phyloP scores from a whole-genome alignment of 2,329 filamentous ascomycete genomes.

The Fonsecaea nubica region DNA sequence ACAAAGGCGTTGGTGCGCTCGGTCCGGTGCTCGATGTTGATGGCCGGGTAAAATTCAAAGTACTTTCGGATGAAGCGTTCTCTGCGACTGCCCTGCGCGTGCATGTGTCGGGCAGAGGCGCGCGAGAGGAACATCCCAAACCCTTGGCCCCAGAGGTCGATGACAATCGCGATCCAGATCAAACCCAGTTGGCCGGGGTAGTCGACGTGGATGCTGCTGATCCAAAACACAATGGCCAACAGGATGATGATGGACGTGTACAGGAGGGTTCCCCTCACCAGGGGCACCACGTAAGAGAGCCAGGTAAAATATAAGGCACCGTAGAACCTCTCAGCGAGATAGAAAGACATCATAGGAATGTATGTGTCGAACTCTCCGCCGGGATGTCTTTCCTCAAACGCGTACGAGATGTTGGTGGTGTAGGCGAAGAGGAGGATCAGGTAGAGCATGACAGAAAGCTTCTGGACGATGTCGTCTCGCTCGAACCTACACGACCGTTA shows the following conservation, averaged over 20 bases:
- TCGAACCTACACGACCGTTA: constrained; percentile 12
- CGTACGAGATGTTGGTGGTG: constrained; percentile 19
- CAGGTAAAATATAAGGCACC: constrained; percentile 15
- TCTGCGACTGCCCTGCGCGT: background rate
- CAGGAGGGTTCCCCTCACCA: constrained; percentile 16
- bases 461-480: constrained; percentile 19
- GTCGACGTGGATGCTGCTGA: constrained; percentile 14
- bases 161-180: constrained; percentile 18
- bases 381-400: constrained; percentile 13
- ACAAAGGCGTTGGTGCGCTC: constrained; percentile 21
- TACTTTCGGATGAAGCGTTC: constrained; percentile 16
- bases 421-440: constrained; percentile 18
- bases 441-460: constrained; percentile 20
- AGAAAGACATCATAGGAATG: constrained; percentile 18
- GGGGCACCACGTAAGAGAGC: constrained; percentile 18
- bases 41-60: constrained; percentile 20
- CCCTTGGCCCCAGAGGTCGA: constrained; percentile 20
- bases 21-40: constrained; percentile 23
- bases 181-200: constrained; percentile 15
- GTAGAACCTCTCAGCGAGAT: constrained; percentile 16
- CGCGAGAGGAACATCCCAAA: constrained; percentile 22
- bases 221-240: constrained; percentile 12
- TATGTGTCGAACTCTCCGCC: constrained; percentile 13
- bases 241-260: constrained; percentile 20
- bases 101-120: background rate